phyloP scores from a whole-genome alignment of 495 filamentous ascomycete species.

The Astrocystis sublimbata region DNA sequence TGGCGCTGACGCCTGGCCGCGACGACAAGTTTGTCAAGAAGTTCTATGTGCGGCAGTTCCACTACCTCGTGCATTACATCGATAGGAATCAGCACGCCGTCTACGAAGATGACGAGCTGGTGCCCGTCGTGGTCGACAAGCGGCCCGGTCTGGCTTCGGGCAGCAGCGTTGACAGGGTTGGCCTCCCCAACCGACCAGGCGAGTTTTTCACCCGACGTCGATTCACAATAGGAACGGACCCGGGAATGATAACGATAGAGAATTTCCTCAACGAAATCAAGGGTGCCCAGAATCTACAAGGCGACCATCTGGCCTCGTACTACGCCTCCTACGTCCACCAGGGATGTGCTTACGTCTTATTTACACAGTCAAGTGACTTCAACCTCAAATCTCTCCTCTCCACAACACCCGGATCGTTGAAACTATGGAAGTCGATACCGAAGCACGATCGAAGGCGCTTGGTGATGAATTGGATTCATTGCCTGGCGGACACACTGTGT shows the following conservation, averaged over 20 bases:
- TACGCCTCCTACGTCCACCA: slow-evolving; percentile 79
- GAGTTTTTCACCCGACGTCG: slow-evolving; percentile 69
- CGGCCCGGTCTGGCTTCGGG: slow-evolving; percentile 53
- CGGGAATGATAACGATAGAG: slow-evolving; percentile 59
- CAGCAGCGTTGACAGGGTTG: slow-evolving; percentile 65
- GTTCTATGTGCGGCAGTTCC: slow-evolving; percentile 82
- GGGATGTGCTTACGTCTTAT: slow-evolving; percentile 71
- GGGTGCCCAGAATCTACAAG: slow-evolving; percentile 61
- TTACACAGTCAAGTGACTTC: slow-evolving; percentile 71
- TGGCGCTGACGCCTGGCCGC: slow-evolving; percentile 61
- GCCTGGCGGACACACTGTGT: slow-evolving; percentile 73
- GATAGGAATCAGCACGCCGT: slow-evolving; percentile 67
- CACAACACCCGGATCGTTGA: slow-evolving; percentile 64
- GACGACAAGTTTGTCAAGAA: slow-evolving; percentile 66
- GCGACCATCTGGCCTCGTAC: slow-evolving; percentile 78
- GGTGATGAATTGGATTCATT: slow-evolving; percentile 85
- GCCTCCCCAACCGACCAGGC: slow-evolving; percentile 59
- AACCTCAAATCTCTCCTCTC: slow-evolving; percentile 78
- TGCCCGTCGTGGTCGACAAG: slow-evolving; percentile 67
- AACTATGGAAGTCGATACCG: slow-evolving; percentile 65
- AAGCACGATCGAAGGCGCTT: slow-evolving; percentile 70
- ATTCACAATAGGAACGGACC: slow-evolving; percentile 61
- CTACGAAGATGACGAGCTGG: slow-evolving; percentile 75
- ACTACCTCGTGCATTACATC: slow-evolving; percentile 73
- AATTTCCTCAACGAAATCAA: slow-evolving; percentile 72